Evolutionary conservation across 1,284 basidiomycete species (phyloP).

Genomic region (Naganishia albida): DNA sequence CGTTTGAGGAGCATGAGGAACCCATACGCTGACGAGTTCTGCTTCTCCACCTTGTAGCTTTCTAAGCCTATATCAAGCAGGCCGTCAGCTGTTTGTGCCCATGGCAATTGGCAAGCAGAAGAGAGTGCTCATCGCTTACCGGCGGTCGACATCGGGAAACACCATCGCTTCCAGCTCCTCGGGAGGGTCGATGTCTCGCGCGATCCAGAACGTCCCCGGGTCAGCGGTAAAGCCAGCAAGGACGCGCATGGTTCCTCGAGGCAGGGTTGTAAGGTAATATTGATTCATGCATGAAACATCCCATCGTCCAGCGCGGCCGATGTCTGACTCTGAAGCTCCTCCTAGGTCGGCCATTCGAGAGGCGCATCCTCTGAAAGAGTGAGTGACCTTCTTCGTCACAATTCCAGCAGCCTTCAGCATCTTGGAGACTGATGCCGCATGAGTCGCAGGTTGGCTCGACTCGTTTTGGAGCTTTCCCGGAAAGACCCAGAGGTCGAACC

Average conservation of each 20-base stretch:
- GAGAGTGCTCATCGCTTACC: neutral
- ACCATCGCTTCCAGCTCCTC: neutral
- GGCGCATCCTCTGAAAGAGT: slow-evolving; percentile 16
- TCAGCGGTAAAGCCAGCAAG: neutral
- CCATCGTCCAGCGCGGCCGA: slow-evolving; percentile 4
- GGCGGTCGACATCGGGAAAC: neutral
- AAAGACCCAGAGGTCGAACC: slow-evolving; percentile 2
- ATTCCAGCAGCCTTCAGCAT: neutral
- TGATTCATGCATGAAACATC: slow-evolving; percentile 4
- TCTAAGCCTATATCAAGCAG: neutral
- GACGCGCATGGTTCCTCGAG: slow-evolving; percentile 14
- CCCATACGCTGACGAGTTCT: neutral
- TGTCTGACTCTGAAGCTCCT: neutral
- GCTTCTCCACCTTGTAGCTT: neutral
- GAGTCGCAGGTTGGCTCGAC: neutral
- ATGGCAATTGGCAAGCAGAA: no score
- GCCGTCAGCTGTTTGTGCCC: no score
- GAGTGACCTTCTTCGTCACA: slow-evolving; percentile 6
- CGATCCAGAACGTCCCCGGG: slow-evolving; percentile 1
- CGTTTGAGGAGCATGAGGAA: slow-evolving; percentile 2
- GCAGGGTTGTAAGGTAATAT: slow-evolving; percentile 6
- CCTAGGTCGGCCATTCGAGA: slow-evolving; percentile 4
- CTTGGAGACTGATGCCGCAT: slow-evolving; percentile 2
- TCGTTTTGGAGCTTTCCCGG: neutral
- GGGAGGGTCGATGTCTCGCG: neutral